Evolutionary conservation across 2,329 filamentous ascomycete genomes (phyloP), one percentile per base, ranked within the genome.

Genomic region (Cercospora sp.): DNA sequence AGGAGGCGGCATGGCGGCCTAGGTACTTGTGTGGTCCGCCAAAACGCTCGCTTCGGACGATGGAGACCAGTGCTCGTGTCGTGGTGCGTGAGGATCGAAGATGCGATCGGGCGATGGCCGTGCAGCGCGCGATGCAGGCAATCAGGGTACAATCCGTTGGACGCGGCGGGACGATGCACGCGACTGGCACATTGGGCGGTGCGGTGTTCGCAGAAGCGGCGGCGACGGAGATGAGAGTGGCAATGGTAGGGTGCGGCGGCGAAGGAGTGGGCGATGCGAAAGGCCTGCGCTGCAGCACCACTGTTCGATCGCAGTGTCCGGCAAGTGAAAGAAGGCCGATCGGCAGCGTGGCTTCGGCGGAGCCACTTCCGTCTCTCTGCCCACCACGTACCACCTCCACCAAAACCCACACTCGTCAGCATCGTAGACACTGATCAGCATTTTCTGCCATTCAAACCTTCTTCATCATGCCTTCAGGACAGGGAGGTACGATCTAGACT

Each of bases 391-490:
- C 45, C 18, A 12, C 45, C 45, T 51, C 45, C 45, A 51, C 45
- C 18, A 51, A 23, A 51, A 51, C 45, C 45, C 45, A 20, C 45
- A 23, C 45, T 20, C 45, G 45, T 51, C 45, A 20, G 45, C 45
- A 23, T 51, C 45, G 10, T 23, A 20, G 45, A 51, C 45, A 51
- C 45, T 12, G 45, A 51, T 51, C 45, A 51, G 26, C 33, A 62
- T 51, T 39, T 20, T 12, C 33, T 39, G 26, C 23, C 26, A 63
- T 16, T 39, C 61, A 58, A 30, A 12, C 53, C 18, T 12, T 33
- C 10, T 60, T 20, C 72, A 80, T 75, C 45, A 85, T 85, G 83
- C 82, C 82, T 77, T 84, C 83, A 75, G 83, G 83, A 77, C 76
- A 79, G 80, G 83, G 83, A 80, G 75, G 82, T 84, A 75, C 64